Conservation (phyloP, 1,139 yeast species). For the Yamadazyma epiphylla region DNA sequence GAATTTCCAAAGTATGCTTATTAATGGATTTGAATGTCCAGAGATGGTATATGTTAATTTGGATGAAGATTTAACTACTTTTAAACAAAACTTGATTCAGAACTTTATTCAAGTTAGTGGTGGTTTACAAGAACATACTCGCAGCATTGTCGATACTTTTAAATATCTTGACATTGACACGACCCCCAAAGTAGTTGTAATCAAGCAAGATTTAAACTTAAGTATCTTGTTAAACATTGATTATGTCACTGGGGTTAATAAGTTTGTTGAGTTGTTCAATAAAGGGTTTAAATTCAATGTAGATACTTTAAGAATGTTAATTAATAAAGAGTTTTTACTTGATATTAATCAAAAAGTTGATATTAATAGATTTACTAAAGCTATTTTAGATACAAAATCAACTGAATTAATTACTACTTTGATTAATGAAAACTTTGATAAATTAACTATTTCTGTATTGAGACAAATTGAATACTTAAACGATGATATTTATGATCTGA, state of each 20-base stretch:
- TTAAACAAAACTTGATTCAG: conserved; percentile 18
- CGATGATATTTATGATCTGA: conserved; percentile 6
- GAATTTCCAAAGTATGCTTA: conserved; percentile 35
- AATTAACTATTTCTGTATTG: conserved; percentile 22
- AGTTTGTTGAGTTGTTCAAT: conserved; percentile 24
- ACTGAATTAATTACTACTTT: conserved; percentile 17
- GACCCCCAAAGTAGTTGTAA: not conserved
- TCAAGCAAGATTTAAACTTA: conserved; percentile 20
- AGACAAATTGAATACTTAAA: conserved; percentile 8
- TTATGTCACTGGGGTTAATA: conserved; percentile 23
- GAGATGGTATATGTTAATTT: conserved; percentile 45
- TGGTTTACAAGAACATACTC: conserved; percentile 11
- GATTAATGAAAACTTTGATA: conserved; percentile 24
- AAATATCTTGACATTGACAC: conserved; percentile 9
- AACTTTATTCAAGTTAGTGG: conserved; percentile 12
- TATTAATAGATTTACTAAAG: conserved; percentile 21
- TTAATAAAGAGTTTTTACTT: conserved; percentile 26
- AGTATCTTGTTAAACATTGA: conserved; percentile 26
- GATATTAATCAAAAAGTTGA: conserved; percentile 18
- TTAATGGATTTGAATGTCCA: conserved; percentile 50
- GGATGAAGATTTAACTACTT: conserved; percentile 29
- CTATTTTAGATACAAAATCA: conserved; percentile 11
- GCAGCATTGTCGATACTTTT: conserved; percentile 19
- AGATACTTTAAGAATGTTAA: conserved; percentile 31
- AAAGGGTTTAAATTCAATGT: conserved; percentile 28